Conservation (phyloP, 345 rosid species). For the Lumnitzera racemosa region DNA sequence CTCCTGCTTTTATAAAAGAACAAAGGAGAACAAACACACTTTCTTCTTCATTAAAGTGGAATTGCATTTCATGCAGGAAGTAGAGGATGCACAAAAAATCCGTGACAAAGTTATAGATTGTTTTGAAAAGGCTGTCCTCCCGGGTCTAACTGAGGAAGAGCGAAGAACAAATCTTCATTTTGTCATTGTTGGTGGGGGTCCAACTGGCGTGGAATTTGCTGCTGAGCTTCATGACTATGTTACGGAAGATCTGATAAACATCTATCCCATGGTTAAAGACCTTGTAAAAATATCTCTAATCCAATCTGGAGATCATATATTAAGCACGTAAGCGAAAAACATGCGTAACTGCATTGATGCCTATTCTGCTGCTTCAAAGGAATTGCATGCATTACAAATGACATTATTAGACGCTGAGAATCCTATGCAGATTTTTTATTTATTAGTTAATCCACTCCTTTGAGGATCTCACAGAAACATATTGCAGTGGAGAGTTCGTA, state of each 20-base stretch:
- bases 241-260: slow-evolving; percentile 54
- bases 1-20: no score
- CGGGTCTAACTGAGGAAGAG: slow-evolving; percentile 76
- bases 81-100: slow-evolving; percentile 92
- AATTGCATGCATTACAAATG: no score
- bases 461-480: no score
- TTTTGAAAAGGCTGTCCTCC: slow-evolving; percentile 86
- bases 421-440: no score
- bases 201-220: slow-evolving; percentile 98
- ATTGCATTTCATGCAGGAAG: slow-evolving; percentile 45
- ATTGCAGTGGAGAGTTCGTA: no score
- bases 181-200: slow-evolving; percentile 96
- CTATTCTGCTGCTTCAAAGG: neutral
- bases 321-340: slow-evolving; percentile 59
- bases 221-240: slow-evolving; percentile 94
- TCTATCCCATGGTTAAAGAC: slow-evolving; percentile 72
- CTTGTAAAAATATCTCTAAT: slow-evolving; percentile 63
- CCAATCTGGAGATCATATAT: slow-evolving; percentile 95
- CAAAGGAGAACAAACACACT: neutral
- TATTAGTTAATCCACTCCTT: no score
- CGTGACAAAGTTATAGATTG: slow-evolving; percentile 79
- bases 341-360: slow-evolving; percentile 1
- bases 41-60: neutral
- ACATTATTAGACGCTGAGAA: no score
- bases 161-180: slow-evolving; percentile 75